These are phyloP conservation scores for Candida endomychidarum DNA, from an alignment of 805 yeast species.

Conservation along the genomic window DNA sequence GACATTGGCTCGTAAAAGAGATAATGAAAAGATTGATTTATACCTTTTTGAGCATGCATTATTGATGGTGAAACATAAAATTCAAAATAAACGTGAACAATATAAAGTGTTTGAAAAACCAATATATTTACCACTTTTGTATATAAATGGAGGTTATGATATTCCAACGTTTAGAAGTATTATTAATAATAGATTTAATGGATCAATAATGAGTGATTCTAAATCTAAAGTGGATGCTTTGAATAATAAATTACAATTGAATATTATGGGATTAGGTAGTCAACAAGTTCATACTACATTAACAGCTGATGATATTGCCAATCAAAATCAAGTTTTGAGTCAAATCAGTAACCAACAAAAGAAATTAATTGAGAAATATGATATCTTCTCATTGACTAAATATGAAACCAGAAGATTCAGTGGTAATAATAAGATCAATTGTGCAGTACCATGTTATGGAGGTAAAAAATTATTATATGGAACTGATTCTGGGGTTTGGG, in stretches of 20 bases:
- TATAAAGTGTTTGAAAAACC: constrained; percentile 90
- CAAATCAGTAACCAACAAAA: constrained; percentile 79
- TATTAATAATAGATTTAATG: constrained; percentile 33
- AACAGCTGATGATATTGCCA: constrained; percentile 53
- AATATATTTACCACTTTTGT: constrained; percentile 74
- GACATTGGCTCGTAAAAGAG: constrained; percentile 64
- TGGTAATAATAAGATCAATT: constrained; percentile 73
- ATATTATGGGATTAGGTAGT: constrained; percentile 53
- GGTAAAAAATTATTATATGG: constrained; percentile 90
- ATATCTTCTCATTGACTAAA: constrained; percentile 75
- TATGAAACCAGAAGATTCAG: constrained; percentile 76
- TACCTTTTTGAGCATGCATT: constrained; percentile 88
- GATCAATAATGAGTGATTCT: constrained; percentile 38
- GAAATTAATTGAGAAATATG: constrained; percentile 66
- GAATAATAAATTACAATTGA: constrained; percentile 45
- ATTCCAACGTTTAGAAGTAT: constrained; percentile 57
- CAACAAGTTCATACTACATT: constrained; percentile 55
- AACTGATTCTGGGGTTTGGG: constrained; percentile 86
- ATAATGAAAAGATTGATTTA: constrained; percentile 78
- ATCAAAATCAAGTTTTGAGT: constrained; percentile 77
- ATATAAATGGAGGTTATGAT: constrained; percentile 76
- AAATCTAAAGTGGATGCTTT: constrained; percentile 24
- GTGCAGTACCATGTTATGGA: constrained; percentile 92
- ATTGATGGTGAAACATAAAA: constrained; percentile 79
- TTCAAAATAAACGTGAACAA: constrained; percentile 86